Percentiles rank a stretch among this genome's conserved stretches.
These are phyloP conservation scores for Coffea humblotiana DNA, from an alignment of 305 asterid genomes.

Conservation along the genomic window DNA sequence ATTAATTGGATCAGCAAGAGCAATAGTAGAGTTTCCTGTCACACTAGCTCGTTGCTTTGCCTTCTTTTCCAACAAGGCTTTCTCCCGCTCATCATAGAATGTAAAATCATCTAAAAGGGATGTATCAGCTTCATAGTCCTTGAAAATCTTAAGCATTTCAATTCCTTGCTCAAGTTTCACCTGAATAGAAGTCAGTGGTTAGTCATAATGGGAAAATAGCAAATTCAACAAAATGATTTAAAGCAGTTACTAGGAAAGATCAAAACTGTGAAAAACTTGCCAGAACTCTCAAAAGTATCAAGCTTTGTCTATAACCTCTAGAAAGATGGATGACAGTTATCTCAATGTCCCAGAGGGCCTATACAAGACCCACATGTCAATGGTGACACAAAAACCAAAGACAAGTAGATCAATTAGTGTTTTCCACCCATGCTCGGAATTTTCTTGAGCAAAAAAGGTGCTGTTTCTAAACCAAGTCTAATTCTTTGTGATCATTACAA, in stretches of 20 bases:
- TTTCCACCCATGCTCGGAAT: background rate
- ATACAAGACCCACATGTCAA: background rate
- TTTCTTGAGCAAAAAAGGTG: background rate
- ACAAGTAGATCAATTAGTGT: background rate
- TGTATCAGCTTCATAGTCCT: slow-evolving; percentile 78
- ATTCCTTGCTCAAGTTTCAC: slow-evolving; percentile 88
- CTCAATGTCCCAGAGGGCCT: background rate
- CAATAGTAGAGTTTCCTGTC: slow-evolving; percentile 40
- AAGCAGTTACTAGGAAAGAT: background rate
- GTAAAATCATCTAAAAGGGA: slow-evolving; percentile 90
- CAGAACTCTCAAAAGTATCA: background rate
- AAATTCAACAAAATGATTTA: background rate
- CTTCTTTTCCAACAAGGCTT: slow-evolving; percentile 73
- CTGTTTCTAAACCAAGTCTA: background rate
- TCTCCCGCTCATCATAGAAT: slow-evolving; percentile 90
- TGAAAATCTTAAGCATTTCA: slow-evolving; percentile 89
- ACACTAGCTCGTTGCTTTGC: slow-evolving; percentile 59
- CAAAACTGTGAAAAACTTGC: background rate
- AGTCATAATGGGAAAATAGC: background rate
- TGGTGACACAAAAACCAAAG: background rate
- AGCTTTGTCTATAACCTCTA: background rate
- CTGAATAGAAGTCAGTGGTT: slow-evolving; percentile 38
- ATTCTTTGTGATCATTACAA: too few species aligned
- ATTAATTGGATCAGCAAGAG: slow-evolving; percentile 61
- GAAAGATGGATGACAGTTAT: background rate